These are phyloP conservation scores for Mimosa bimucronata DNA, from an alignment of 306 rosid genomes.

Conservation along the genomic window DNA sequence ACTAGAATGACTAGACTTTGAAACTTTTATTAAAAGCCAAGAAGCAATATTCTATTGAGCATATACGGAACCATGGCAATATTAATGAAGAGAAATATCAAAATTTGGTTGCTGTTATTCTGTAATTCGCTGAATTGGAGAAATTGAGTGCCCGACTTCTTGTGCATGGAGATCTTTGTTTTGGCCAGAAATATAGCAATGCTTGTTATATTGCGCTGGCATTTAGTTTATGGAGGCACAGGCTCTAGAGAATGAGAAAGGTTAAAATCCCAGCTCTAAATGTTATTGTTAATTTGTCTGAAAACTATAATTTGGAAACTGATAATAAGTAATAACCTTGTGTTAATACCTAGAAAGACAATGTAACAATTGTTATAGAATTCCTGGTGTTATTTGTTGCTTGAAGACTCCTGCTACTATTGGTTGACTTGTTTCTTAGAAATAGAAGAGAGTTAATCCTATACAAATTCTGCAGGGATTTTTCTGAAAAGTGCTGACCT, in stretches of 20 bases:
- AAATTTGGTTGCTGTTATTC: conserved; percentile 21
- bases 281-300: conserved; percentile 24
- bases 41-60: not conserved
- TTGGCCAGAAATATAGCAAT: not conserved
- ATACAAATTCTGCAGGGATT: conserved; percentile 55
- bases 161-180: not conserved
- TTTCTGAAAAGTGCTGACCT: conserved; percentile 59
- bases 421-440: conserved; percentile 6
- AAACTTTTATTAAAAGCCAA: conserved; percentile 2
- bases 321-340: conserved; percentile 19
- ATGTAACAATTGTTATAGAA: conserved; percentile 16
- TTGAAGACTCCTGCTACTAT: conserved; percentile 24
- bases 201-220: not conserved
- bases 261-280: conserved; percentile 11
- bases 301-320: not conserved
- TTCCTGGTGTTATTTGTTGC: conserved; percentile 16
- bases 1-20: conserved; percentile 11
- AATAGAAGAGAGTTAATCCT: conserved; percentile 13
- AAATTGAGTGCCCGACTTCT: conserved; percentile 19
- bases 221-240: not conserved
- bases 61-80: conserved; percentile 23
- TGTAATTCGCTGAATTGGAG: conserved; percentile 20
- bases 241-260: not conserved
- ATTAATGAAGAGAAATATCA: not conserved
- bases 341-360: not conserved